phyloP scores from a whole-genome alignment of 2,329 filamentous ascomycete species.

The Phoma sp. region DNA sequence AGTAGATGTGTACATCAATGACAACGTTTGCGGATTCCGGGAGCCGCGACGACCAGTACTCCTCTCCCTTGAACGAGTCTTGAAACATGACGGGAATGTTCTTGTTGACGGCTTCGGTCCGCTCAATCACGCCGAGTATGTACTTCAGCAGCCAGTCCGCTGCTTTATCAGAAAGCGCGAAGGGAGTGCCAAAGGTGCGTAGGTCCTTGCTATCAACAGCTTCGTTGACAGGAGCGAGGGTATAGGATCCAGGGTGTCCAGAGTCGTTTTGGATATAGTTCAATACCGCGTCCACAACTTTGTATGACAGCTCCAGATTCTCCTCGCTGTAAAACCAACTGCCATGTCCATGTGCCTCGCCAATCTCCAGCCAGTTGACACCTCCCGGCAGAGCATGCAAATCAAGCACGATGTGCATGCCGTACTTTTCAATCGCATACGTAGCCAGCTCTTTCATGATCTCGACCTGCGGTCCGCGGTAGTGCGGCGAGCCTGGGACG shows the following conservation, averaged over 20 bases:
- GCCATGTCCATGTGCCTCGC: slow-evolving; percentile 26
- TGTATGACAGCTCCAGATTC: slow-evolving; percentile 40
- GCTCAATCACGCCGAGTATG: slow-evolving; percentile 16
- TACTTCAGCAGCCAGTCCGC: slow-evolving; percentile 42
- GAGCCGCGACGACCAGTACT: slow-evolving; percentile 21
- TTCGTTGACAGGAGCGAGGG: slow-evolving; percentile 49
- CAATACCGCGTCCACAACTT: slow-evolving; percentile 40
- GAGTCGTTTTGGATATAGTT: slow-evolving; percentile 35
- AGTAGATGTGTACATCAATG: slow-evolving; percentile 20
- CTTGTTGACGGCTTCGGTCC: not conserved
- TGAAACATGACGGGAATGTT: slow-evolving; percentile 18
- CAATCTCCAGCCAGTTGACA: slow-evolving; percentile 33
- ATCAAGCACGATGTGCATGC: slow-evolving; percentile 46
- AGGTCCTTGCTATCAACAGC: slow-evolving; percentile 43
- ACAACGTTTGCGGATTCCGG: slow-evolving; percentile 19
- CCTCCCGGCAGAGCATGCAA: slow-evolving; percentile 41
- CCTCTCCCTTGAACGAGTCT: slow-evolving; percentile 17
- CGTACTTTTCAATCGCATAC: slow-evolving; percentile 46
- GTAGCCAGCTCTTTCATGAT: slow-evolving; percentile 38
- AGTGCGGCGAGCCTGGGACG: slow-evolving; percentile 42
- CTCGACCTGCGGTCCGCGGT: slow-evolving; percentile 40
- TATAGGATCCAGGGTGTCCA: slow-evolving; percentile 30
- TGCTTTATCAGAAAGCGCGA: slow-evolving; percentile 36
- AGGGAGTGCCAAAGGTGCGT: slow-evolving; percentile 36
- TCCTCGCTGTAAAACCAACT: slow-evolving; percentile 48